Evolutionary conservation across 2,329 filamentous ascomycete genomes (phyloP), one percentile per base, ranked within the genome.

Genomic region (Pezicula neosporulosa): DNA sequence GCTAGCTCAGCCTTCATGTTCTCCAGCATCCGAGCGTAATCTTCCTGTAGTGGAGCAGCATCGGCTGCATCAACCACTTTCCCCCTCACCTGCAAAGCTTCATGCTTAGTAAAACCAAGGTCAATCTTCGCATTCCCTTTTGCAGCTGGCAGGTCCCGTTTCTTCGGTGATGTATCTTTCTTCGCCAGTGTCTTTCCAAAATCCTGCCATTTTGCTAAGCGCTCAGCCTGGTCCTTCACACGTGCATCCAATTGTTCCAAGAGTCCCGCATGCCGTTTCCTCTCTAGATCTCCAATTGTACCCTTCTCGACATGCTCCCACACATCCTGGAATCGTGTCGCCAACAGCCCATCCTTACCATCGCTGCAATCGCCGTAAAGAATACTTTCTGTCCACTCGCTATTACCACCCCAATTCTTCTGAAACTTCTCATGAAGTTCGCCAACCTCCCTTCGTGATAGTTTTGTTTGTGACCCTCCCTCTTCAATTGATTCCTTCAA

Each of bases 331-430:
- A 92, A 94, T 0, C 82, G 74, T 35, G 77, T 77, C 2, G 78
- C 77, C 13, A 96, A 66, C n/a, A 94, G 72, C 0, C 75, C 78
- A 54, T 88, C 86, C 30, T 74, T 78, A 24, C 73, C 73, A 2
- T 75, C 70, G 7, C 72, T 73, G 18, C 75, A 73, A 43, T 89
- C 85, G 2, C 89, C 89, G 47, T 85, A 76, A 0, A 94, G 66
- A 18, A 96, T 71, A 2, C 82, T 76, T 44, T 89, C 80, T 60
- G 89, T 78, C 86, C 90, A 93, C 50, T 82, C 78, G 53, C 86
- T 81, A 61, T 86, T 83, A 2, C 90, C 91, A 13, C 88, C 76
- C 91, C 91, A 96, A 58, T 90, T 89, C 54, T 85, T 83, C 35
- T 79, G 77, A 28, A 91, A 71, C 2, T 79, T 76, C 39, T 79